These are phyloP conservation scores for Tricholoma saponaceum DNA, from an alignment of 768 basidiomycete genomes.

Conservation along the genomic window DNA sequence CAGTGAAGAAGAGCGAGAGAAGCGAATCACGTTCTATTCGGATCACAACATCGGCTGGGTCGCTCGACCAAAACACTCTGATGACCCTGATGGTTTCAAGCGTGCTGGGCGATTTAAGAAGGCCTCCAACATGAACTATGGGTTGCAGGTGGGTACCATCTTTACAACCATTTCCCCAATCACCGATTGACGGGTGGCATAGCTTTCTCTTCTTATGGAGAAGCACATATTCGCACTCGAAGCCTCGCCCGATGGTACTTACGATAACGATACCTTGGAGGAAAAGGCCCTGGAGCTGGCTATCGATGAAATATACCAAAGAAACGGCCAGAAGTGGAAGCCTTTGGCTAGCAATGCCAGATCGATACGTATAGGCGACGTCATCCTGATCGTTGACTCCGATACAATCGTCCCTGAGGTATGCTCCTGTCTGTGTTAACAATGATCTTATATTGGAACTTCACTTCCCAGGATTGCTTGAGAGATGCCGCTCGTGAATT, in stretches of 20 bases:
- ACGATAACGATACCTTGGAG: constrained; percentile 49
- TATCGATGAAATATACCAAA: constrained; percentile 66
- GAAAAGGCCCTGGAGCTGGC: constrained; percentile 72
- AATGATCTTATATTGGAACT: not conserved
- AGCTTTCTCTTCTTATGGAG: constrained; percentile 63
- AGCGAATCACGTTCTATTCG: constrained; percentile 70
- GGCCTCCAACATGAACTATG: constrained; percentile 87
- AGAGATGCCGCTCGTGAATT: constrained; percentile 87
- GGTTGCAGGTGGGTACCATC: constrained; percentile 34
- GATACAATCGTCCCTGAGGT: constrained; percentile 78
- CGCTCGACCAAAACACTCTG: constrained; percentile 71
- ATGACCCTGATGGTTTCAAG: constrained; percentile 60
- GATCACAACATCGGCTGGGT: constrained; percentile 81
- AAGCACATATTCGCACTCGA: constrained; percentile 47
- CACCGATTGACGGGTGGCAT: constrained; percentile 18
- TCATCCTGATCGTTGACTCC: constrained; percentile 81
- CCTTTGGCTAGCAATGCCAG: constrained; percentile 79
- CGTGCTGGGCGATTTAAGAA: constrained; percentile 91
- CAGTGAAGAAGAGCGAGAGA: constrained; percentile 54
- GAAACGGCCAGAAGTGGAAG: constrained; percentile 53
- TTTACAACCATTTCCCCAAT: not conserved
- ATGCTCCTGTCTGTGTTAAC: constrained; percentile 3
- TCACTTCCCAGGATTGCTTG: constrained; percentile 68
- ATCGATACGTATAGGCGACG: constrained; percentile 70
- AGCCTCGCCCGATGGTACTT: constrained; percentile 31